Evolutionary conservation across 352 stramenopile genomes (phyloP).

Genomic region (Globisporangium polare): DNA sequence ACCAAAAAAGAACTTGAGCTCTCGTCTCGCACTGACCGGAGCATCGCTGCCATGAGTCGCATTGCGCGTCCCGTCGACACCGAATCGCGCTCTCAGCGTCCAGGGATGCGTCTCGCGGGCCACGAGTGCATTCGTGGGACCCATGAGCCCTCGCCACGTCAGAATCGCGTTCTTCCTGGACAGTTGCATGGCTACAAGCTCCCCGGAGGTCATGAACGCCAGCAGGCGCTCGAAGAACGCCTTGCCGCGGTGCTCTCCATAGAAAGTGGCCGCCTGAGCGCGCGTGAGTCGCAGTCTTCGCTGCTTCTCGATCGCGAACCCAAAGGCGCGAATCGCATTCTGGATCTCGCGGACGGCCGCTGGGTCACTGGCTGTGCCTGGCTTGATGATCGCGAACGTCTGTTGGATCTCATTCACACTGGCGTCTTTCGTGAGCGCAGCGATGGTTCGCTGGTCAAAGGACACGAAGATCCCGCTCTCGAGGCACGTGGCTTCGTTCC

Average conservation of each 20-base stretch:
- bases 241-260: slow-evolving; percentile 60
- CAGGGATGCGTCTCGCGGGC: slow-evolving; percentile 44
- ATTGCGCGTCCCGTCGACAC: slow-evolving; percentile 73
- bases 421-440: not conserved
- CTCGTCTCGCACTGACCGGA: slow-evolving; percentile 41
- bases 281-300: slow-evolving; percentile 30
- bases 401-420: slow-evolving; percentile 14
- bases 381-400: slow-evolving; percentile 67
- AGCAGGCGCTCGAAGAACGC: slow-evolving; percentile 53
- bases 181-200: slow-evolving; percentile 51
- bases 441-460: slow-evolving; percentile 12
- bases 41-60: slow-evolving; percentile 82
- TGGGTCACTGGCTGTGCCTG: slow-evolving; percentile 34
- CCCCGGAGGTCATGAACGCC: slow-evolving; percentile 66
- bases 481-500: slow-evolving; percentile 30
- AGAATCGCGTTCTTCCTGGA: slow-evolving; percentile 47
- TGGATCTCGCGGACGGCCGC: slow-evolving; percentile 31
- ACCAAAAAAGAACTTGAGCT: slow-evolving; percentile 82
- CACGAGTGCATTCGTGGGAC: slow-evolving; percentile 62
- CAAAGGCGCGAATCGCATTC: slow-evolving; percentile 32
- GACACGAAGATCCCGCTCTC: slow-evolving; percentile 44
- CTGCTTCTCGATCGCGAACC: slow-evolving; percentile 46
- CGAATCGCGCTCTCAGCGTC: slow-evolving; percentile 72
- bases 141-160: slow-evolving; percentile 68
- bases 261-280: slow-evolving; percentile 53